Evolutionary conservation across 2,329 filamentous ascomycete genomes (phyloP).

Genomic region (Immersiporthe knoxdaviesiana): DNA sequence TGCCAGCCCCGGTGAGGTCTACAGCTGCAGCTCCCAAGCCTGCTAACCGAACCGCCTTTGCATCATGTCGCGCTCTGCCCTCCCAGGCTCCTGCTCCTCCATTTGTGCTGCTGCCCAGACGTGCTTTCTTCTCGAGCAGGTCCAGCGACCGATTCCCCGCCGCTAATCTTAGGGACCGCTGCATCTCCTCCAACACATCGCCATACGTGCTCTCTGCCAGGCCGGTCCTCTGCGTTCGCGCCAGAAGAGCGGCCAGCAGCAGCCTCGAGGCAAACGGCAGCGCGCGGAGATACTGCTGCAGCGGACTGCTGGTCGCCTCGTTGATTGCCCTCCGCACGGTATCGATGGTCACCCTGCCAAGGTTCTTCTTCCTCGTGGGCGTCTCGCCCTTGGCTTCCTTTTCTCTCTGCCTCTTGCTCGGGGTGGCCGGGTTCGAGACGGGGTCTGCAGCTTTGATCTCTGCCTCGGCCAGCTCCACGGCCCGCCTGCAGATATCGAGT

Average conservation of each 20-base stretch:
- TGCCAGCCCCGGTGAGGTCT: constrained; percentile 83
- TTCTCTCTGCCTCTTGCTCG: constrained; percentile 56
- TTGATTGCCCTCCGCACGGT: constrained; percentile 94
- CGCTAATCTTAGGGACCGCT: constrained; percentile 66
- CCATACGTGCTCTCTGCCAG: constrained; percentile 85
- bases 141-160: constrained; percentile 63
- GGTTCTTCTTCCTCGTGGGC: constrained; percentile 42
- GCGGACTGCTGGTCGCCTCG: constrained; percentile 89
- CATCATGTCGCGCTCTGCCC: constrained; percentile 21
- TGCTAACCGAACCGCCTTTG: constrained; percentile 34
- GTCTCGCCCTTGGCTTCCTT: constrained; percentile 34
- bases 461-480: constrained; percentile 90
- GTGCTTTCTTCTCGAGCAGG: constrained; percentile 49
- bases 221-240: constrained; percentile 79
- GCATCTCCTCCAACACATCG: constrained; percentile 86
- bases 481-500: constrained; percentile 91
- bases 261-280: constrained; percentile 83
- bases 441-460: constrained; percentile 52
- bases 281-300: constrained; percentile 84
- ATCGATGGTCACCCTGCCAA: constrained; percentile 78
- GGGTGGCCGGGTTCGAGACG: constrained; percentile 57
- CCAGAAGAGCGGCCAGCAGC: constrained; percentile 79
- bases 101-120: not conserved
- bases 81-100: constrained; percentile 18
- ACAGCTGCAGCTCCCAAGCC: constrained; percentile 65